Percentiles rank a stretch among this genome's conserved stretches.
phyloP scores from a whole-genome alignment of 192 early-diverging fungal species.

The Neocallimastix lanati region DNA sequence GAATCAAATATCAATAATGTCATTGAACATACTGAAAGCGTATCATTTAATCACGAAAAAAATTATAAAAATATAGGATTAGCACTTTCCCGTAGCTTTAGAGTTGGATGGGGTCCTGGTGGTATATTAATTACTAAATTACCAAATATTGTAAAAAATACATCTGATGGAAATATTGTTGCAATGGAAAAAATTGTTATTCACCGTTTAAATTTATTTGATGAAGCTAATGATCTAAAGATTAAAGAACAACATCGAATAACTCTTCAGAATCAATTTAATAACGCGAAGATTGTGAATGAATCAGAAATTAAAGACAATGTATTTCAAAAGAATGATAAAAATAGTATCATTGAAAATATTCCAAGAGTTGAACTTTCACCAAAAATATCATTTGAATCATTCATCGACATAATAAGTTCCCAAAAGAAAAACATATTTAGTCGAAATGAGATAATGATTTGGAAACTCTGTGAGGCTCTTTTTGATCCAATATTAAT shows the following conservation, averaged over 20 bases:
- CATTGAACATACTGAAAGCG: slow-evolving; percentile 1
- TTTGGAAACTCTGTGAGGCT: slow-evolving; percentile 31
- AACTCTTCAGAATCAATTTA: background rate
- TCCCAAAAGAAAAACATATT: slow-evolving; percentile 6
- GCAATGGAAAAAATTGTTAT: background rate
- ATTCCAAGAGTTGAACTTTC: slow-evolving; percentile 2
- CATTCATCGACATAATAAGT: slow-evolving; percentile 9
- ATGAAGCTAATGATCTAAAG: background rate
- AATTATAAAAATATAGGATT: slow-evolving; percentile 51
- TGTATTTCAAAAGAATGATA: background rate
- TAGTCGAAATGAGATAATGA: slow-evolving; percentile 10
- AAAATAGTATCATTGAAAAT: background rate
- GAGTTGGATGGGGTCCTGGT: slow-evolving; percentile 68
- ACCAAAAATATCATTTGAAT: slow-evolving; percentile 3
- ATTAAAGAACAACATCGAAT: background rate
- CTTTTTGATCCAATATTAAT: slow-evolving; percentile 25
- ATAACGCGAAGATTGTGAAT: background rate
- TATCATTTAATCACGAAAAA: slow-evolving; percentile 13
- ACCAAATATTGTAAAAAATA: slow-evolving; percentile 4
- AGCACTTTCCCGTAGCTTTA: slow-evolving; percentile 62
- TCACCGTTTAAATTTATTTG: background rate
- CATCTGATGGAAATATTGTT: background rate
- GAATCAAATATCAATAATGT: background rate
- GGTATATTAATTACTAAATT: slow-evolving; percentile 43
- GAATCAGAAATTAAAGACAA: background rate